Base-by-base conservation (phyloP, 257 asterid species). In the Solanum arcanum region DNA sequence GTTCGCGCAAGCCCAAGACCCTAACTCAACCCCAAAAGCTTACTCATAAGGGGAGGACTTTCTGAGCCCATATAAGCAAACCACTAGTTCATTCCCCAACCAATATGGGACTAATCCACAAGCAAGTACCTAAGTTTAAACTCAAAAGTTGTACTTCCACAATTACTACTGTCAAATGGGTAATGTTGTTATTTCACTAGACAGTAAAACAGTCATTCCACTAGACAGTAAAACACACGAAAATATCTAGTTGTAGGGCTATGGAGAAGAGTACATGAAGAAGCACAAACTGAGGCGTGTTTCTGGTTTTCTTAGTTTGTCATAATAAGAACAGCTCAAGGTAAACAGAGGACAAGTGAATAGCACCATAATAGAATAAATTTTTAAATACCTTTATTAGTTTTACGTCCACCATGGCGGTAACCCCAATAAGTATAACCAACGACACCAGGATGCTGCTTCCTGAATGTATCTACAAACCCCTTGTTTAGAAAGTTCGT, bases 381-480 rank as follows among this genome's bases (percentile, higher is more conserved):
- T 10, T 3, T 10, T 5, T 18, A 29, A 80, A 33, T 87, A 96
- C 99, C 99, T 93, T 86, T 95, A 90, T 97, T 97, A 83, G 92
- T 90, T 93, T 92, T 94, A 29, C 99, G 93, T 56, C 89, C 99
- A 85, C 98, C 96, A 73, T 96, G 99, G 89, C 98, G 92, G 90
- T 96, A 96, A 14, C 98, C 99, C 99, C 99, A 97, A 75, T 94
- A 97, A 31, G 99, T 95, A 89, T 97, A 97, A 72, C 96, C 99
- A 89, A 97, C 98, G 35, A 91, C 95, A 4, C 95, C 90, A 12
- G 99, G 99, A 86, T 96, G 99, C 86, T 97, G 99, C 89, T 93
- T 95, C 93, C 99, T 91, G 87, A 96, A 96, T 78, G 99, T 96
- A 90, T 97, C 99, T 69, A 97, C 97, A 75, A 94, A 93, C 44